Base-by-base conservation (phyloP, 1,139 yeast genomes). In the Scheffersomyces titani region DNA sequence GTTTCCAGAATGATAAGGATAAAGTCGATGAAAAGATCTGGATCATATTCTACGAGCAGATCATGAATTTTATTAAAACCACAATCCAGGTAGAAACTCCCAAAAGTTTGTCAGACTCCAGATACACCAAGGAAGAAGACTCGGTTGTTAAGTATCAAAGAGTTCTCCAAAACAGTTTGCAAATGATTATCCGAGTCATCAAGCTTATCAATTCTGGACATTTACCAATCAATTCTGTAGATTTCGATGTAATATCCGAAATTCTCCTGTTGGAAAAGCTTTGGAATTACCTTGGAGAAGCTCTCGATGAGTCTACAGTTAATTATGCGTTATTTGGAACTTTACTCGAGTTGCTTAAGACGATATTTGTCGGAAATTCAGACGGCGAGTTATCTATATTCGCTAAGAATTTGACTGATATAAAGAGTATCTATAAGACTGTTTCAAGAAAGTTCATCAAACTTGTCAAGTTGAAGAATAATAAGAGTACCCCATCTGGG, bases 101-200 rank as follows among this genome's bases (percentile, higher is more conserved):
- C 5, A 84, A 82, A 19, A 82, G 92, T 0, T 70, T 92, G 47
- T 87, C 96, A 3, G 98, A 93, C 65, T 89, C 87, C 64, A 78
- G 97, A 59, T 88, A 85, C 66, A 83, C 87, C 22, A 81, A 86
- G 5, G 83, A 81, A 54, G 90, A 86, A 40, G 97, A 92, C 60
- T 81, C 90, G 0, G 76, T 77, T 21, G 74, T 86, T n/a, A 91
- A 90, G 67, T 90, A 87, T 65, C 79, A 81, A 47, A 76, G 97
- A 55, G 81, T 88, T 1, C 69, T 86, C 16, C 79, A 81, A 51
- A 75, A 87, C 6, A 75, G 88, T 3, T 64, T 90, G 11, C 75
- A 76, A 51, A 73, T 90, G 68, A 67, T 89, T 22, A 76, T 73
- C 1, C 80, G 81, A 56, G 56, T 87, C 50, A 61, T 77, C 6